Percentiles rank a stretch among this genome's conserved stretches.
phyloP scores from a whole-genome alignment of 257 asterid species.

The Nicotiana benthamiana region DNA sequence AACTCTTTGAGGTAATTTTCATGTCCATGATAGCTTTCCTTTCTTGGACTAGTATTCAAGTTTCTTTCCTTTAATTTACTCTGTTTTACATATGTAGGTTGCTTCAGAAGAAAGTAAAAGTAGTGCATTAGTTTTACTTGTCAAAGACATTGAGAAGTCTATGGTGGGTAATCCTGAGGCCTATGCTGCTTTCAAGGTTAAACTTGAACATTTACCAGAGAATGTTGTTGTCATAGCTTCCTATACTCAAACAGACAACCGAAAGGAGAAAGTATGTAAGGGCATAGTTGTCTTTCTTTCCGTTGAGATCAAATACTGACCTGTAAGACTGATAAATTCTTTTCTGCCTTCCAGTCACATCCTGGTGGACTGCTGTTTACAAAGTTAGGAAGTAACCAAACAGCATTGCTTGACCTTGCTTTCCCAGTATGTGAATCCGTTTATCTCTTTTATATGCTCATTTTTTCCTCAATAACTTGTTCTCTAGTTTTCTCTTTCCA shows the following conservation, averaged over 20 bases:
- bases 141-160: constrained; percentile 84
- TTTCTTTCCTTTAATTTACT: background rate
- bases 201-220: constrained; percentile 72
- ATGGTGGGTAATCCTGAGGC: constrained; percentile 68
- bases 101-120: constrained; percentile 61
- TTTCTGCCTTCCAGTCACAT: constrained; percentile 53
- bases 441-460: background rate
- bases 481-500: background rate
- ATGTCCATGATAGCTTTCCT: background rate
- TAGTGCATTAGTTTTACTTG: constrained; percentile 53
- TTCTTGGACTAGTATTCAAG: constrained; percentile 34
- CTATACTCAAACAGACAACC: constrained; percentile 73
- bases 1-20: constrained; percentile 70
- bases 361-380: constrained; percentile 89
- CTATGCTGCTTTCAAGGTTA: constrained; percentile 53
- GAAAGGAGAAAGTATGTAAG: constrained; percentile 82
- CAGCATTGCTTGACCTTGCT: constrained; percentile 86
- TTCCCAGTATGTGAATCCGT: constrained; percentile 57
- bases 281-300: background rate
- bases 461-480: background rate
- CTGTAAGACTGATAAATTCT: background rate
- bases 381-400: constrained; percentile 89
- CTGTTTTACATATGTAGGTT: constrained; percentile 37
- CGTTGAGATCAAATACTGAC: background rate
- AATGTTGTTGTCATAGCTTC: constrained; percentile 76